Base-by-base conservation (phyloP, 208 protist genomes). In the Leishmania major region DNA sequence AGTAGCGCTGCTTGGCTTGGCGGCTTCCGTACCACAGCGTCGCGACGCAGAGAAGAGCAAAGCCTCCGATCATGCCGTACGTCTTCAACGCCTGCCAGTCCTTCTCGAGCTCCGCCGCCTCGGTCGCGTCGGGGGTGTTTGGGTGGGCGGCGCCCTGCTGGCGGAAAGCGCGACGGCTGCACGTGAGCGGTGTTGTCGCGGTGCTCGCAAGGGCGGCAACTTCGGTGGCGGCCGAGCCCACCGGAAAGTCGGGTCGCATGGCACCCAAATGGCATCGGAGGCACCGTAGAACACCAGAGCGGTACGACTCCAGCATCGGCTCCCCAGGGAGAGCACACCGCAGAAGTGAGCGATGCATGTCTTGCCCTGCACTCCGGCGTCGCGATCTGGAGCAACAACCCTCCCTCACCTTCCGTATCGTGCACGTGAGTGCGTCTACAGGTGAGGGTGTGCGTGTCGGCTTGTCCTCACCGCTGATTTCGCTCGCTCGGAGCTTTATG, bases 1-100 rank as follows among this genome's bases (percentile, higher is more conserved):
- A 96, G 88, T 96, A 96, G 55, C 93, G 93, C 82, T 88, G 87
- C 83, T 92, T 93, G 53, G 93, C 93, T 64, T 88, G 83, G 37
- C 70, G 62, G 69, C 87, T 93, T 64, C 92, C 93, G 85, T 93
- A 95, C 91, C 91, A 96, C 55, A 96, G 64, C 35, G 93, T 95
- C 3, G 75, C 85, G 8, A 82, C 47, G 85, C 92, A 96, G 51
- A 96, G 55, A 4, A 90, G 53, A 22, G 80, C 86, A 76, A 96
- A 90, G 55, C 82, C 89, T 53, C 83, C 88, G 4, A 93, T 53
- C 40, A 86, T 11, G 37, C 77, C 69, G 77, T 94, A 96, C 72
- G 77, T 85, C 35, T 85, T 79, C 81, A 96, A 85, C 7, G 93
- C 93, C 64, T 88, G 91, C 69, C 84, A 75, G 78, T 96, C 93